Base-by-base conservation (phyloP, 176 grass and related monocot species). In the Oryza rufipogon region DNA sequence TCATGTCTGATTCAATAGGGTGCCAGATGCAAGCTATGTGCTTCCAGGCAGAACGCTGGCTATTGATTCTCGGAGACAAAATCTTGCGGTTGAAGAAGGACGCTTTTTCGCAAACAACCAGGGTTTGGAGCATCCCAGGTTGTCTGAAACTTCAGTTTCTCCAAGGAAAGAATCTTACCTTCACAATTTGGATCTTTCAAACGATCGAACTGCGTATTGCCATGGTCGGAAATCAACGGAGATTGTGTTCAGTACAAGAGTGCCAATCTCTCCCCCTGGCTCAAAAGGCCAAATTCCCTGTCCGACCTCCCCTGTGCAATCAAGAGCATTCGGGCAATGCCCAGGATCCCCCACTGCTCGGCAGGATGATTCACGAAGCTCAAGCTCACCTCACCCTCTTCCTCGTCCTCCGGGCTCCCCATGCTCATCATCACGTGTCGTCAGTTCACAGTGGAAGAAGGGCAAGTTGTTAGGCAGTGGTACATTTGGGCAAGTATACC, bases 401-500 rank as follows among this genome's bases (percentile, higher is more conserved):
- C 93, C 93, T 51, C 90, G 80, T 82, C 93, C 93, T 39, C 93
- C 93, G 45, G 66, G 80, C 33, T 84, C 93, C 66, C 81, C 92
- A 19, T 91, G 82, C 58, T 71, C 77, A 4, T 86, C 93, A 86
- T 90, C 86, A 10, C 28, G 45, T 46, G 90, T 88, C 38, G 80
- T 80, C 15, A 66, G 85, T 75, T 88, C 90, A 16, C 80, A 84
- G 68, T 95, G 93, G 93, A 95, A 95, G 77, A 92, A 90, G 54
- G 93, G 93, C 41, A 95, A 95, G 83, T 75, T 92, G 78, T 87
- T 95, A 70, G 93, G 93, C 45, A 90, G 93, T 81, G 93, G 93
- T 51, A 95, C 93, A n/a, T 95, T 95, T 86, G 93, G 93, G 23
- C 93, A 95, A 86, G 93, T 95, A 66, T 95, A 92, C 75, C 80